Evolutionary conservation across 73 alveolate species (phyloP).

Genomic region (Symbiodinium pilosum): DNA sequence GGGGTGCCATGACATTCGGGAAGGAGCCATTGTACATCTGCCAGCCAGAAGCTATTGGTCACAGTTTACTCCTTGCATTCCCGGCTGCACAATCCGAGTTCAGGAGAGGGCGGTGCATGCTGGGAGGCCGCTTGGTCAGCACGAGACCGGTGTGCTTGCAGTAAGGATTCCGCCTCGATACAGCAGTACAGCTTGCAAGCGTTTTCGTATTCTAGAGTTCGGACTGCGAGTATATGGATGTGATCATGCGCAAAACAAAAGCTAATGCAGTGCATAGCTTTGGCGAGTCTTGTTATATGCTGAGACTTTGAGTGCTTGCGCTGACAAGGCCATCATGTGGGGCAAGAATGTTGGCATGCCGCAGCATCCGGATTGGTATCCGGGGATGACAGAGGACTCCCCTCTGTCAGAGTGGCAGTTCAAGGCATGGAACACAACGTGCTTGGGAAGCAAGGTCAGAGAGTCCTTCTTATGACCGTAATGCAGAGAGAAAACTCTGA

Average conservation of each 20-base stretch:
- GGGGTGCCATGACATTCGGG: not conserved
- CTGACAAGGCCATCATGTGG: constrained; percentile 78
- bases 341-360: constrained; percentile 82
- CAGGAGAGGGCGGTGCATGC: constrained; percentile 25
- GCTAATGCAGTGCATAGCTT: no score
- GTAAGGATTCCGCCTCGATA: no score
- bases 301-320: no score
- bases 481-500: no score
- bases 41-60: not conserved
- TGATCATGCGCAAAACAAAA: no score
- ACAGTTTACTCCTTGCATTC: no score
- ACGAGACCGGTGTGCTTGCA: no score
- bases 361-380: constrained; percentile 62
- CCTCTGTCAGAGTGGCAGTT: constrained; percentile 34
- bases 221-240: no score
- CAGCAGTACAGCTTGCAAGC: no score
- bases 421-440: constrained; percentile 35
- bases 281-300: no score
- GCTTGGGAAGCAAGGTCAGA: not conserved
- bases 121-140: not conserved
- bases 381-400: constrained; percentile 52
- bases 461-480: no score
- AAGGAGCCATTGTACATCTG: not conserved
- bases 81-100: not conserved
- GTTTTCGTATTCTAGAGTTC: no score